Base-by-base conservation (phyloP, 176 grass and related monocot genomes). In the Microstegium vimineum region DNA sequence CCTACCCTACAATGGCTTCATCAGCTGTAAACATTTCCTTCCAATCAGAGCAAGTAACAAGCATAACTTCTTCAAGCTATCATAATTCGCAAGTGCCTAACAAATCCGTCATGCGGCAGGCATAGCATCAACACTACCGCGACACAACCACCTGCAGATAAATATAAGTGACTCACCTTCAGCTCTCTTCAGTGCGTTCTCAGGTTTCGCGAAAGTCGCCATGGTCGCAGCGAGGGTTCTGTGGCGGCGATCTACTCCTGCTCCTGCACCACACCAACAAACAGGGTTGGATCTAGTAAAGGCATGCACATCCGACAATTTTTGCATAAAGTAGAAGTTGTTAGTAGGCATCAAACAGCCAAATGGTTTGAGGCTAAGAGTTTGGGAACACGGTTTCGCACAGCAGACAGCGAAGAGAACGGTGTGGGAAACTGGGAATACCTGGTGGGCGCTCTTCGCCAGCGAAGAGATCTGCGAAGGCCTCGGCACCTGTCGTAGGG, bases 171-270 rank as follows among this genome's bases (percentile, higher is more conserved):
- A 64, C 74, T 80, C 81, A 99, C 97, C 97, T 74, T 99, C 97
- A 17, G 91, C 93, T 67, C 91, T 88, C 91, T 99, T 99, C 4
- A 99, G 81, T 41, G 97, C 97, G 74, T 99, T 99, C 88, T 99
- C 93, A 12, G 93, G 97, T 74, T 99, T 99, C 14, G 91, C 93
- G 79, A 99, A 93, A 46, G 93, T 99, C 38, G 93, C 80, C 97
- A 99, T 99, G 82, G 54, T 86, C 59, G 70, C 31, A 83, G 52
- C 49, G 25, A 86, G 56, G 30, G 74, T 67, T 78, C 73, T 59
- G 84, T 52, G 74, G 69, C 56, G 85, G 63, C 83, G 87, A 90
- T 75, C 88, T 86, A 83, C 80, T 42, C 84, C 88, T 60, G 10
- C 56, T 60, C 54, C 56, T 86, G 80, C 65, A 69, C 59, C 22